These are phyloP conservation scores for Pontederia paniculata DNA, from an alignment of 176 grass and related monocot species.

Conservation along the genomic window DNA sequence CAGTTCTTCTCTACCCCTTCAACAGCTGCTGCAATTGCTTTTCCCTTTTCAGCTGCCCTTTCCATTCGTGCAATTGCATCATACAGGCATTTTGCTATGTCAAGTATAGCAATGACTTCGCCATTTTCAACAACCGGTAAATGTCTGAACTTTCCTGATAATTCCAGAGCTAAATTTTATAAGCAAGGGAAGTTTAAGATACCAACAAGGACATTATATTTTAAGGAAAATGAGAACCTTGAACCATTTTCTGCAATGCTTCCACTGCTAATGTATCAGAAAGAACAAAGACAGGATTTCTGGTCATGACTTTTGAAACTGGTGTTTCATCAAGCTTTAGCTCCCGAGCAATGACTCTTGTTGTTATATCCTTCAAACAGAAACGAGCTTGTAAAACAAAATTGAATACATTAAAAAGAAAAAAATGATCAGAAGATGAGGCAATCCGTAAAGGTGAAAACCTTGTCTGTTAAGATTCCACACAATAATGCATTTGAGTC, in stretches of 20 bases:
- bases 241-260: constrained; percentile 98
- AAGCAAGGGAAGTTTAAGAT: neutral
- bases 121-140: constrained; percentile 92
- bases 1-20: constrained; percentile 94
- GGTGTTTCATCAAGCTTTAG: constrained; percentile 92
- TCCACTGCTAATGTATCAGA: constrained; percentile 81
- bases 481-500: constrained; percentile 89
- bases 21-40: constrained; percentile 87
- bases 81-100: constrained; percentile 98
- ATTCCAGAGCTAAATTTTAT: neutral
- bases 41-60: constrained; percentile 97
- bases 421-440: neutral
- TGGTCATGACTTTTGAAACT: constrained; percentile 90
- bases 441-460: constrained; percentile 15
- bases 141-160: constrained; percentile 96
- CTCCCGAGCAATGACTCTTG: constrained; percentile 77
- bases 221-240: constrained; percentile 34
- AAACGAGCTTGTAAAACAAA: constrained; percentile 8
- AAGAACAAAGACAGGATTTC: constrained; percentile 85
- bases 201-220: neutral
- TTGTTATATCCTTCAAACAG: constrained; percentile 55
- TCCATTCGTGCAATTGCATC: constrained; percentile 98
- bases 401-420: neutral
- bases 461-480: constrained; percentile 97
- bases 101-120: constrained; percentile 86